These are phyloP conservation scores for Gossypium gossypioides DNA, from an alignment of 441 rosid genomes.

Conservation along the genomic window DNA sequence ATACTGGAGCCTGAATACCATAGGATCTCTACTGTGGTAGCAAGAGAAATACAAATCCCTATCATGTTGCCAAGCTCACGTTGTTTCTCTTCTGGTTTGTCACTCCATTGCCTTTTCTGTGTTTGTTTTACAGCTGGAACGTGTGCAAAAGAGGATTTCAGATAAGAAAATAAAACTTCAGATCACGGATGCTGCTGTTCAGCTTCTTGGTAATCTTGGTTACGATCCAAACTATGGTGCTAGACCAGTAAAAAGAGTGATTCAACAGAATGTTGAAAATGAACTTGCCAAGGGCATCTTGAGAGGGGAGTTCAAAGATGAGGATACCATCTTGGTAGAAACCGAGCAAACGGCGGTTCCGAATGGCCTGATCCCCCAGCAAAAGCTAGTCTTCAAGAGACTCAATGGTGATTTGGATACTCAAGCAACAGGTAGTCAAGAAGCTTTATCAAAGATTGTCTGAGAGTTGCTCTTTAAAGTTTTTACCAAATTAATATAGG, in stretches of 20 bases:
- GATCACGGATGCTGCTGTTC: slow-evolving; percentile 64
- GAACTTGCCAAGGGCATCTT: slow-evolving; percentile 93
- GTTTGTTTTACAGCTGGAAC: slow-evolving; percentile 54
- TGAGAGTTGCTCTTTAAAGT: background rate
- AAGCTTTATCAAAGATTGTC: slow-evolving; percentile 29
- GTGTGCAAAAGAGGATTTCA: slow-evolving; percentile 77
- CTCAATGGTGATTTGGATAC: slow-evolving; percentile 24
- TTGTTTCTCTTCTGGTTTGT: background rate
- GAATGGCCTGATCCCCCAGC: slow-evolving; percentile 75
- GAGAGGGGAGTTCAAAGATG: slow-evolving; percentile 82
- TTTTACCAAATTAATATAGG: background rate
- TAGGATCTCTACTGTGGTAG: background rate
- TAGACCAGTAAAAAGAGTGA: slow-evolving; percentile 91
- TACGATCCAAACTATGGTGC: slow-evolving; percentile 97
- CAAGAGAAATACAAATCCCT: background rate
- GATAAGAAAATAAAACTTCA: slow-evolving; percentile 73
- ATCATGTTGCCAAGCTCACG: background rate
- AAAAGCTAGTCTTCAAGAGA: slow-evolving; percentile 62
- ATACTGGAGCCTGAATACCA: background rate
- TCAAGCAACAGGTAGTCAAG: slow-evolving; percentile 26
- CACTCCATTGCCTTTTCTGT: background rate
- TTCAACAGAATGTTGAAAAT: slow-evolving; percentile 84
- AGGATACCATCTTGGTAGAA: slow-evolving; percentile 53
- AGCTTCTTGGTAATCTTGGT: slow-evolving; percentile 78
- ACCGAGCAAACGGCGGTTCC: slow-evolving; percentile 59